Percentiles rank a stretch among this genome's conserved stretches.
Evolutionary conservation across 2,329 filamentous ascomycete genomes (phyloP).

Genomic region (Fusarium coicis): DNA sequence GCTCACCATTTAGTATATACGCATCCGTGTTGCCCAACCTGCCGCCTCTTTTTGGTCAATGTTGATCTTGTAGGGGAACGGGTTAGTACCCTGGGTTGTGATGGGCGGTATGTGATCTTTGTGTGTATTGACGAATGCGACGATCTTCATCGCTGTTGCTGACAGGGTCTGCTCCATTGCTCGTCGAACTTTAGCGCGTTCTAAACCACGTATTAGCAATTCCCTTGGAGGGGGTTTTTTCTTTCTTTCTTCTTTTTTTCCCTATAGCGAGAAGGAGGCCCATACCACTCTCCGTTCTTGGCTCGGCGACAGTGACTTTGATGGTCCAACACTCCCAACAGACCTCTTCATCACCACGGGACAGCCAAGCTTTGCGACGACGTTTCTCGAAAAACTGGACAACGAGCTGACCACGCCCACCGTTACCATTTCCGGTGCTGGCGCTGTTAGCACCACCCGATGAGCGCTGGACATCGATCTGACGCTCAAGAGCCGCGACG

Average conservation of each 20-base stretch:
- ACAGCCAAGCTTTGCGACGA: constrained; percentile 82
- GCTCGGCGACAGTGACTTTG: constrained; percentile 91
- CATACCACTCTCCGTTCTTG: constrained; percentile 87
- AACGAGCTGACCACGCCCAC: constrained; percentile 80
- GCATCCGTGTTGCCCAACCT: constrained; percentile 82
- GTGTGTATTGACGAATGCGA: constrained; percentile 85
- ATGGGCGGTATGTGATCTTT: constrained; percentile 98
- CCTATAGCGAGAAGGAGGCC: not conserved
- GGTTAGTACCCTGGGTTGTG: constrained; percentile 91
- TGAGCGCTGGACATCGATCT: constrained; percentile 72
- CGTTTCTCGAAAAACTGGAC: constrained; percentile 97
- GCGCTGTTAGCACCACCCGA: constrained; percentile 36
- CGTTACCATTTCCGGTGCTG: constrained; percentile 45
- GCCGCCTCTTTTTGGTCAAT: constrained; percentile 82
- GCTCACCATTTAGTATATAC: constrained; percentile 67
- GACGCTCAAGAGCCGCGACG: constrained; percentile 80
- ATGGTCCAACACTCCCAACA: constrained; percentile 98
- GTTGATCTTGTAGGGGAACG: constrained; percentile 93
- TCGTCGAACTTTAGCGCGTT: constrained; percentile 86
- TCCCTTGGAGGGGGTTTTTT: not conserved
- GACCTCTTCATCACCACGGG: constrained; percentile 87
- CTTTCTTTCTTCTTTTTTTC: too few species aligned
- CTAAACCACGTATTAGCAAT: constrained; percentile 56
- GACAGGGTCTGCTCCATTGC: constrained; percentile 92
- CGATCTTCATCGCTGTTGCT: constrained; percentile 88